phyloP scores from a whole-genome alignment of 2,329 filamentous ascomycete species.

The Pseudogymnoascus sp. region DNA sequence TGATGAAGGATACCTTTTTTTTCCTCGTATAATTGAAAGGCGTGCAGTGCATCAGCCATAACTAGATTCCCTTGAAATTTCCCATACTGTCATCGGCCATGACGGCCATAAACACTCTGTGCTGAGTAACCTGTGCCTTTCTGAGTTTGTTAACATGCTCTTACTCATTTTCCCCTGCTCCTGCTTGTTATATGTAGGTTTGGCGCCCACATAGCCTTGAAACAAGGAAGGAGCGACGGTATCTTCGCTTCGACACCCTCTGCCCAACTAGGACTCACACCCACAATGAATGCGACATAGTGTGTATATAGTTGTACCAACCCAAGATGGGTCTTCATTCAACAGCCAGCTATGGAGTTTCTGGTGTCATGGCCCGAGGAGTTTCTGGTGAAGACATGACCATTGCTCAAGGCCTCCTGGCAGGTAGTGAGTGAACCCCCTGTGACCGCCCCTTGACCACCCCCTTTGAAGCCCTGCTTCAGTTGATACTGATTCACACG shows the following conservation, averaged over 20 bases:
- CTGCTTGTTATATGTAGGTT: constrained; percentile 5
- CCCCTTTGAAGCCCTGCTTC: not conserved
- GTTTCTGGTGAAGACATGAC: constrained; percentile 16
- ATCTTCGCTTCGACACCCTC: constrained; percentile 7
- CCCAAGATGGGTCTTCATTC: not conserved
- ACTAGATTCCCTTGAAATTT: not conserved
- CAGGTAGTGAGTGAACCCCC: constrained; percentile 15
- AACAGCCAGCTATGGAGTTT: not conserved
- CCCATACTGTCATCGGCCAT: not conserved
- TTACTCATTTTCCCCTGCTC: not conserved
- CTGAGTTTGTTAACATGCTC: not conserved
- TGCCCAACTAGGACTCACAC: not conserved
- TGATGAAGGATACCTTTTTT: constrained; percentile 22
- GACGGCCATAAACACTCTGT: not conserved
- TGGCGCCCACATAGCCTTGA: not conserved
- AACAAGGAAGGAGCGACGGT: not conserved
- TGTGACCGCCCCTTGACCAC: constrained; percentile 1
- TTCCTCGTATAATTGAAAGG: not conserved
- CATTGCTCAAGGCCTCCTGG: constrained; percentile 21
- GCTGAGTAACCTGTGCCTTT: not conserved
- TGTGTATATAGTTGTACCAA: not conserved
- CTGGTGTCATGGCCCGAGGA: not conserved
- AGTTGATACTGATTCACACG: not conserved
- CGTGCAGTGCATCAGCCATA: not conserved
- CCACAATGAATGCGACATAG: not conserved